Evolutionary conservation across 2,329 filamentous ascomycete species (phyloP).

Genomic region (Penicillium expansum): DNA sequence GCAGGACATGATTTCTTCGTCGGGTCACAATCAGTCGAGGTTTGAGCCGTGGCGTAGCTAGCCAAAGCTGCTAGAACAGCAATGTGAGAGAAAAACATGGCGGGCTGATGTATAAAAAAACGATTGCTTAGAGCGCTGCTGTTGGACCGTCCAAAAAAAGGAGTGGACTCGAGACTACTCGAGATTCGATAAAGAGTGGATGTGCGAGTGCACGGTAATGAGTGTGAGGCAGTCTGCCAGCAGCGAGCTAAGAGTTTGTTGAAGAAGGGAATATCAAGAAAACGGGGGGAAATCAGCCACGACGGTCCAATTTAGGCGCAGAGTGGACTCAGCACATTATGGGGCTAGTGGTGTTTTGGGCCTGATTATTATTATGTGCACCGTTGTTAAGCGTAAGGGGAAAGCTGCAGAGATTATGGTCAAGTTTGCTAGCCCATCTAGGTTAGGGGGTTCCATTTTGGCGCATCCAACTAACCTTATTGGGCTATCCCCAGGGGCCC

Average conservation of each 20-base stretch:
- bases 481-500: conserved; percentile 5
- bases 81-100: conserved; percentile 29
- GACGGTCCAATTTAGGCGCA: conserved; percentile 6
- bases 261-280: conserved; percentile 4
- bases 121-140: conserved; percentile 5
- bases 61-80: conserved; percentile 31
- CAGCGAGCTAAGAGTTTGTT: conserved; percentile 10
- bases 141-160: conserved; percentile 1
- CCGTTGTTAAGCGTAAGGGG: conserved; percentile 16
- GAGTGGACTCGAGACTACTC: conserved; percentile 22
- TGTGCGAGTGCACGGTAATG: conserved; percentile 31
- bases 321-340: conserved; percentile 14
- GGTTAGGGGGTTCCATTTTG: conserved; percentile 3
- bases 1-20: conserved; percentile 66
- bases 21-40: conserved; percentile 75
- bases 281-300: conserved; percentile 7
- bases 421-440: conserved; percentile 1
- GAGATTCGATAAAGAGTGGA: conserved; percentile 30
- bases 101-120: neutral
- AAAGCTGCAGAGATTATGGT: conserved; percentile 16
- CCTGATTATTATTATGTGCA: conserved; percentile 1
- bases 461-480: conserved; percentile 1
- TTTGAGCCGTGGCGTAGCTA: conserved; percentile 59
- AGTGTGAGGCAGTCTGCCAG: conserved; percentile 19
- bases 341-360: conserved; percentile 14